phyloP scores from a whole-genome alignment of 2,329 filamentous ascomycete species.

The Curvularia eragrostidis region DNA sequence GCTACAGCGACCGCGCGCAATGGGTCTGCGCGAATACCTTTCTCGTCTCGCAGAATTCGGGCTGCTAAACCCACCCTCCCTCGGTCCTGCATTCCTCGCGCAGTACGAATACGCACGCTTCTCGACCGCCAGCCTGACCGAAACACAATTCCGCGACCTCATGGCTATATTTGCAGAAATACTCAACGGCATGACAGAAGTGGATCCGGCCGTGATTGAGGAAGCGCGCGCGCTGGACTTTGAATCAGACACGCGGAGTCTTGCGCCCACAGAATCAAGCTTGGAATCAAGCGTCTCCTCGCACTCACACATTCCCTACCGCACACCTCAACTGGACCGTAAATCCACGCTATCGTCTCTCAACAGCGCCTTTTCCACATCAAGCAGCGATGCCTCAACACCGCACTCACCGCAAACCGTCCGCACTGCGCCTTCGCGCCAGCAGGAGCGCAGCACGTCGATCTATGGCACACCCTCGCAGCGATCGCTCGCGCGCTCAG shows the following conservation, averaged over 20 bases:
- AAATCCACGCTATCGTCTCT: conserved; percentile 30
- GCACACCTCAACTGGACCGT: conserved; percentile 35
- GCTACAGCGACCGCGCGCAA: conserved; percentile 72
- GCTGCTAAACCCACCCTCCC: conserved; percentile 62
- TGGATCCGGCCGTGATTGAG: conserved; percentile 63
- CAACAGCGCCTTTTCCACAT: conserved; percentile 20
- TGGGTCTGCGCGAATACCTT: conserved; percentile 82
- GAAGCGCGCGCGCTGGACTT: conserved; percentile 44
- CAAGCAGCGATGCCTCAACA: conserved; percentile 18
- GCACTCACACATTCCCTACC: conserved; percentile 35
- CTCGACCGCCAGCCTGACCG: conserved; percentile 71
- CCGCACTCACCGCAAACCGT: conserved; percentile 37
- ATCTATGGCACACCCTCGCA: conserved; percentile 34
- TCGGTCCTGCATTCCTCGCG: conserved; percentile 68
- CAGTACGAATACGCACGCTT: conserved; percentile 88
- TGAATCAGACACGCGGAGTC: conserved; percentile 41
- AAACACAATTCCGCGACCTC: conserved; percentile 74
- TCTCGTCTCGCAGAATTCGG: conserved; percentile 71
- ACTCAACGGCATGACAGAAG: conserved; percentile 73
- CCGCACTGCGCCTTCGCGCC: conserved; percentile 40
- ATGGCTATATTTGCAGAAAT: conserved; percentile 87
- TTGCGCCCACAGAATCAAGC: conserved; percentile 41
- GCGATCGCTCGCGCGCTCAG: conserved; percentile 26
- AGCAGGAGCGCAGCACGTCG: conserved; percentile 29
- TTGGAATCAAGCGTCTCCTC: conserved; percentile 27